phyloP scores from a whole-genome alignment of 306 rosid species.

The Corylus avellana region DNA sequence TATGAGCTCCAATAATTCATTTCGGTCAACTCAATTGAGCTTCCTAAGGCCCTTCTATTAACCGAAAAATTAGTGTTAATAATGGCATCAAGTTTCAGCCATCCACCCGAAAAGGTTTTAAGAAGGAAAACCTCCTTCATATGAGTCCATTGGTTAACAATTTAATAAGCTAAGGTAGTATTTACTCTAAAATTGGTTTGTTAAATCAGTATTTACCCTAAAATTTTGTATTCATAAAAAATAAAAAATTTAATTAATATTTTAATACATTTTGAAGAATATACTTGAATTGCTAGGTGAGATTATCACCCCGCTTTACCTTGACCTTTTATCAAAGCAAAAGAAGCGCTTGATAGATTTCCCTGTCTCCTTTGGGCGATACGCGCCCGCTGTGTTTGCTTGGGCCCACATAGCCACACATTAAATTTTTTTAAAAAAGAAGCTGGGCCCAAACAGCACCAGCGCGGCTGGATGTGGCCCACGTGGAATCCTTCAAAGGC shows the following conservation, averaged over 20 bases:
- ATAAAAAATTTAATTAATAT: too few species aligned
- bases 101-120: too few species aligned
- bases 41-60: not conserved
- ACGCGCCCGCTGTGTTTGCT: not conserved
- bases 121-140: too few species aligned
- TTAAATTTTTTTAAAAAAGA: not conserved
- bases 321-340: not conserved
- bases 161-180: too few species aligned
- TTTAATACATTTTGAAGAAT: too few species aligned
- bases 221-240: too few species aligned
- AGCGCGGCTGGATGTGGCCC: constrained; percentile 42
- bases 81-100: not conserved
- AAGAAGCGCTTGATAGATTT: not conserved
- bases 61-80: not conserved
- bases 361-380: not conserved
- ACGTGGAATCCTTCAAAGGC: constrained; percentile 27
- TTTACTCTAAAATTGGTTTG: too few species aligned
- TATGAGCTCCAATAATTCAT: not conserved
- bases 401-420: constrained; percentile 21
- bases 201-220: too few species aligned
- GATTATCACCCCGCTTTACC: not conserved
- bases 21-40: not conserved
- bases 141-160: too few species aligned
- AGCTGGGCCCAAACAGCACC: constrained; percentile 20
- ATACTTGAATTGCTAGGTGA: not conserved